These are phyloP conservation scores for Neocallimastix lanati DNA, from an alignment of 192 early-diverging fungal species.

Conservation along the genomic window DNA sequence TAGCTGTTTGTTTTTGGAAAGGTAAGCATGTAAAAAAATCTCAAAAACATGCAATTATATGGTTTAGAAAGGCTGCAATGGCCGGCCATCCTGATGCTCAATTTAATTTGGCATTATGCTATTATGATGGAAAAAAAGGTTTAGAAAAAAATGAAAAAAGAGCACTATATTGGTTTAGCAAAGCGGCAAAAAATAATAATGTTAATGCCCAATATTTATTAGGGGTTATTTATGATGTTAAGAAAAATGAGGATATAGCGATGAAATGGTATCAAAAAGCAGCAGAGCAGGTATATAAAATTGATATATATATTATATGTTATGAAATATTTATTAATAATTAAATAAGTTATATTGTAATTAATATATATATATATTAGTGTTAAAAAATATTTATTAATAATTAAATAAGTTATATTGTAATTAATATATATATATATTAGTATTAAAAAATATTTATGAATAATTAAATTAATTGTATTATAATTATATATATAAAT, in stretches of 20 bases:
- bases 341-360: too few relatives aligned
- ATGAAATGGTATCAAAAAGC: background rate
- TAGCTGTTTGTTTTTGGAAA: background rate
- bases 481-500: too few relatives aligned
- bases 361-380: too few relatives aligned
- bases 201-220: background rate
- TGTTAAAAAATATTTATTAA: too few relatives aligned
- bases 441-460: too few relatives aligned
- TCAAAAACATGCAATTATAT: background rate
- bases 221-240: background rate
- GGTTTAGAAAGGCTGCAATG: background rate
- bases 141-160: background rate
- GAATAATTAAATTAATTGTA: too few relatives aligned
- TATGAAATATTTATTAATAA: too few relatives aligned
- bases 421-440: too few relatives aligned
- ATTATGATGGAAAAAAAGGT: background rate
- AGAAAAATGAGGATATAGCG: background rate
- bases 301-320: too few relatives aligned
- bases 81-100: background rate
- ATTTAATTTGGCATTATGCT: background rate
- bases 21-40: background rate
- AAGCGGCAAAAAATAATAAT: background rate
- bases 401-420: too few relatives aligned
- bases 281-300: background rate
- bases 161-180: background rate